Evolutionary conservation across 495 filamentous ascomycete genomes (phyloP), one percentile per base, ranked within the genome.

Genomic region (Aspergillus diversus): DNA sequence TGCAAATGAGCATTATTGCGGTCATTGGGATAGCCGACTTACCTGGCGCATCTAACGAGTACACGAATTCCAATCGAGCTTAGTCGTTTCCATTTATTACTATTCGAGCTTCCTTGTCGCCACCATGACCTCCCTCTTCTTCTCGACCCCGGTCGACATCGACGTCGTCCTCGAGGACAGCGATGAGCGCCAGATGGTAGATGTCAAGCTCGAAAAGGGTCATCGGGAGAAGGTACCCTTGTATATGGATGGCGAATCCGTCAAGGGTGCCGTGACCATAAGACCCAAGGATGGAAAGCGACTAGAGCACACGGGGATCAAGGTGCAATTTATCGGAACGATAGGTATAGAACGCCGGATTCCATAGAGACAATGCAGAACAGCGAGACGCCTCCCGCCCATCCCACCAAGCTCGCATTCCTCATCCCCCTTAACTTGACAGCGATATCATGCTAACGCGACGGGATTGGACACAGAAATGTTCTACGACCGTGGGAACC

Each of bases 401-500:
- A 27, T 27, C 27, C 3, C 48, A 9, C 0, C 39, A 27, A 50
- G 21, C 4, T 17, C 48, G 2, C 27, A 34, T 33, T 34, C 7
- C 27, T 34, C 27, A 21, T 34, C 51, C 21, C 16, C 17, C 11
- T 17, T 21, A 43, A 21, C 15, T 21, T 13, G 58, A 42, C 48
- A 34, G 34, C 7, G 8, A 35, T 46, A 9, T 33, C 17, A 34
- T 17, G 15, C 64, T 62, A 42, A 66, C 47, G 21, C 42, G 48
- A 46, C 9, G 39, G 4, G 13, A 32, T 34, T 37, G 16, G 21
- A 56, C 47, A 21, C 17, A 93, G 94, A 99, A 75, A 99, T 99
- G 93, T 99, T 97, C 83, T 99, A 96, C 80, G 95, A 99, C 74
- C 89, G 95, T 66, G 95, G 94, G 71, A 99, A 97, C 74, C 96